A percentile compares a stretch with the other conserved stretches of the same genome.
These are phyloP conservation scores for Pisolithus tinctorius DNA, from an alignment of 768 basidiomycete genomes.

Conservation along the genomic window DNA sequence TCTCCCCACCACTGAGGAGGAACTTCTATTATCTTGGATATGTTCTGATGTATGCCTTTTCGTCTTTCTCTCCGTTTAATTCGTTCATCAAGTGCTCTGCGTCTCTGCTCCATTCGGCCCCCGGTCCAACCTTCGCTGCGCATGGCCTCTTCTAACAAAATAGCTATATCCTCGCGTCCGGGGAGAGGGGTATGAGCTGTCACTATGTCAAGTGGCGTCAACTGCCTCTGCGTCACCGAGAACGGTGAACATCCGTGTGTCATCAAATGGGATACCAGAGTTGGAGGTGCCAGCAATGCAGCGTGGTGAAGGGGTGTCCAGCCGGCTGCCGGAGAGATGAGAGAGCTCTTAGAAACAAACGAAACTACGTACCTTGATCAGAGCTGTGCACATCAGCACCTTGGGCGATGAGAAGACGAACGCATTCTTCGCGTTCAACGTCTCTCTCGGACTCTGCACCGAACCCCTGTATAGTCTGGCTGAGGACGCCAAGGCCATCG, in stretches of 20 bases:
- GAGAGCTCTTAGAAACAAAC: not conserved
- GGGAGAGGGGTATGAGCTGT: conserved; percentile 76
- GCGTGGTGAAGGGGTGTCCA: conserved; percentile 97
- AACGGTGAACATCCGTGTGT: conserved; percentile 88
- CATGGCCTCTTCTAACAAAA: conserved; percentile 89
- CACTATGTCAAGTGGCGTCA: conserved; percentile 87
- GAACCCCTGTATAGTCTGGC: conserved; percentile 74
- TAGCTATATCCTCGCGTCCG: conserved; percentile 76
- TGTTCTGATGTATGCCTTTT: conserved; percentile 49
- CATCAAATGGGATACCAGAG: conserved; percentile 86
- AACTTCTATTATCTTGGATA: conserved; percentile 52
- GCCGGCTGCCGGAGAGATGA: conserved; percentile 49
- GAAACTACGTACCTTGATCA: conserved; percentile 53
- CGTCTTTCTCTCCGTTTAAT: conserved; percentile 47
- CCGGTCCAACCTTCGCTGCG: conserved; percentile 77
- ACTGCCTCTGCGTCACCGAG: conserved; percentile 63
- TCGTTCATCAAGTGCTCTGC: conserved; percentile 52
- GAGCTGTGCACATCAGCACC: conserved; percentile 58
- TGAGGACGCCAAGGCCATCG: conserved; percentile 78
- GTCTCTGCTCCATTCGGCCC: conserved; percentile 65
- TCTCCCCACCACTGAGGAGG: conserved; percentile 61
- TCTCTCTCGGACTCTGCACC: conserved; percentile 76
- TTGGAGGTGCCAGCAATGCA: conserved; percentile 81
- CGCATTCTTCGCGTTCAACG: conserved; percentile 87
- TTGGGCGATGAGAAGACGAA: conserved; percentile 70